These are phyloP conservation scores for Phlyctochytrium arcticum DNA, from an alignment of 192 early-diverging fungal species.

Conservation along the genomic window DNA sequence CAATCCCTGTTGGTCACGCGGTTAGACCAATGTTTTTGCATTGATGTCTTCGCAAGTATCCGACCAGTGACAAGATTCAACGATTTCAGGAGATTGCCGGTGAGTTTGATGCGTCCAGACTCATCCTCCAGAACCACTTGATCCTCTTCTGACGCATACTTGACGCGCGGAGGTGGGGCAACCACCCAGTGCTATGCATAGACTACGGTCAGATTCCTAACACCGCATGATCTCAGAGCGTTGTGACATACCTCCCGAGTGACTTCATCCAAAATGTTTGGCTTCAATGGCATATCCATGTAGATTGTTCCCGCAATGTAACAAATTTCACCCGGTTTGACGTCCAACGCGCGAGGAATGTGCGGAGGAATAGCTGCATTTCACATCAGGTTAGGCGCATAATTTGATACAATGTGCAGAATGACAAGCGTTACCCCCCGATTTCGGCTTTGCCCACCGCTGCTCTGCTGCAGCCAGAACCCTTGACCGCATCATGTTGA, in stretches of 20 bases:
- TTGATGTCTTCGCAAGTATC: too few relatives aligned
- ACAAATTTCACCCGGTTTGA: constrained; percentile 56
- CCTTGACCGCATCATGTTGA: constrained; percentile 58
- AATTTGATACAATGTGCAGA: too few relatives aligned
- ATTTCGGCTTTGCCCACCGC: constrained; percentile 52
- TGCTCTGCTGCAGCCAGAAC: constrained; percentile 52
- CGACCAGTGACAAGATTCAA: constrained; percentile 70
- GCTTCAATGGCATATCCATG: constrained; percentile 80
- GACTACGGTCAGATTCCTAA: background rate
- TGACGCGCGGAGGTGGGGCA: constrained; percentile 54
- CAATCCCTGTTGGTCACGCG: constrained; percentile 47
- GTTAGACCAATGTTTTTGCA: background rate
- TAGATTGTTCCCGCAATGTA: constrained; percentile 87
- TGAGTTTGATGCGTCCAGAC: constrained; percentile 78
- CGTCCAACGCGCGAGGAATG: constrained; percentile 70
- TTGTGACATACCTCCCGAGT: constrained; percentile 63
- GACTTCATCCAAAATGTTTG: constrained; percentile 86
- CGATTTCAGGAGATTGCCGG: constrained; percentile 52
- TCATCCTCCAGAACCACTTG: constrained; percentile 82
- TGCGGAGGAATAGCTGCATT: constrained; percentile 16
- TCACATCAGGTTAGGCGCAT: background rate
- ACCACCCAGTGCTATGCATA: constrained; percentile 58
- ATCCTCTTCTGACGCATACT: constrained; percentile 66
- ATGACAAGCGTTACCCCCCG: background rate
- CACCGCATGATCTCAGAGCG: background rate